Conservation (phyloP, 768 basidiomycete species). For the Gelatoporia subvermispora region DNA sequence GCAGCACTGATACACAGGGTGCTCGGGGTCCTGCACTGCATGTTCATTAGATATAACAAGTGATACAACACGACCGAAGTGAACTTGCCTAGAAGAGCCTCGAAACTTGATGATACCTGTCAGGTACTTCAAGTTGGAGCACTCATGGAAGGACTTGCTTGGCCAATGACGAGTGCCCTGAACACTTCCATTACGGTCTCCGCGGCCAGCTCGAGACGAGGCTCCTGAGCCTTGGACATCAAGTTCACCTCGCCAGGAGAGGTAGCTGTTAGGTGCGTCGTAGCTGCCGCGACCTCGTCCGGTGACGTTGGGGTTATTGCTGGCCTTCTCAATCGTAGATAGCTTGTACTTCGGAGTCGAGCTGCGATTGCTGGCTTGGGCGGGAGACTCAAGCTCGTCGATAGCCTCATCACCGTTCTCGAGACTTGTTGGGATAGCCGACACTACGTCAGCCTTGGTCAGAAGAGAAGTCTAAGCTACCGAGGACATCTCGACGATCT, state of each 20-base stretch:
- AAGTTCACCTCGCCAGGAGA: constrained; percentile 96
- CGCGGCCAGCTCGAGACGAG: constrained; percentile 90
- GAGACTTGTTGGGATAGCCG: constrained; percentile 92
- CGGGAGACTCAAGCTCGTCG: constrained; percentile 95
- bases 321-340: constrained; percentile 96
- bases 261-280: constrained; percentile 96
- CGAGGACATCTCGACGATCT: constrained; percentile 76
- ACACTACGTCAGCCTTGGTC: constrained; percentile 52
- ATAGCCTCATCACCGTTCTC: constrained; percentile 96
- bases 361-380: constrained; percentile 89
- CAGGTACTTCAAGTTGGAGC: no score
- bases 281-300: constrained; percentile 95
- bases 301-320: constrained; percentile 96
- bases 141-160: no score
- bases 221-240: constrained; percentile 98
- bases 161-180: constrained; percentile 91
- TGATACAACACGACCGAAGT: no score
- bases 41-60: no score
- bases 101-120: no score
- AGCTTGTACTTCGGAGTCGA: constrained; percentile 98
- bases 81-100: no score
- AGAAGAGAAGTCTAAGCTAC: constrained; percentile 4
- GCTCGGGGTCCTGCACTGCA: no score
- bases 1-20: no score
- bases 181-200: constrained; percentile 98